Conservation (phyloP, 2,329 filamentous ascomycete genomes). For the Ophiostoma ulmi region DNA sequence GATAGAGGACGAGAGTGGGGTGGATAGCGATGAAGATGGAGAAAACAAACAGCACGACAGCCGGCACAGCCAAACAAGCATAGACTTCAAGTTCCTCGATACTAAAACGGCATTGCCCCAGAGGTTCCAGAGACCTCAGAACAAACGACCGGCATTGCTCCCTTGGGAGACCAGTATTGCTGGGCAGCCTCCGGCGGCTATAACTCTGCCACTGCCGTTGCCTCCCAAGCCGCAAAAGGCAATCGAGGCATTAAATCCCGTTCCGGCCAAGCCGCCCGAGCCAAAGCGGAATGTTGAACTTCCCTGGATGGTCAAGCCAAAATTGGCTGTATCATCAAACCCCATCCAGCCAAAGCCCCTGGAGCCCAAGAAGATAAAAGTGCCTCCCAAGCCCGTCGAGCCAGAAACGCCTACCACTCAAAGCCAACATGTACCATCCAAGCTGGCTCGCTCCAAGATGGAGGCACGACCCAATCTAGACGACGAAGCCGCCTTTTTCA, state of each 20-base stretch:
- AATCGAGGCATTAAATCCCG: background rate
- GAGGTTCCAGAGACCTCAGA: too few relatives aligned
- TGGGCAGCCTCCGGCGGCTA: background rate
- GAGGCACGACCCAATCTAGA: background rate
- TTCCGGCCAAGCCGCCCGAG: background rate
- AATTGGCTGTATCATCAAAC: background rate
- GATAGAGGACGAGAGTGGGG: background rate
- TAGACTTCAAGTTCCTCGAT: background rate
- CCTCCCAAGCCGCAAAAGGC: background rate
- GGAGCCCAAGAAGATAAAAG: background rate
- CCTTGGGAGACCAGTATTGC: background rate
- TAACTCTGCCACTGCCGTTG: background rate
- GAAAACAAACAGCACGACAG: background rate
- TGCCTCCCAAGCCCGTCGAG: background rate
- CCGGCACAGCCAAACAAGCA: background rate
- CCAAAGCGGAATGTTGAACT: background rate
- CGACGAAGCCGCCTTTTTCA: background rate
- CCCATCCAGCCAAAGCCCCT: background rate
- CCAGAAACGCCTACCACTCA: background rate
- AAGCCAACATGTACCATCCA: background rate
- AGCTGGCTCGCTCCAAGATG: slow-evolving; percentile 10
- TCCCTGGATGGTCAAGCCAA: background rate
- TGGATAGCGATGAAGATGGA: background rate
- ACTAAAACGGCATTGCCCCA: background rate
- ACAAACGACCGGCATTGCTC: background rate